A percentile compares a stretch with the other conserved stretches of the same genome.
These are phyloP conservation scores for Cyberlindnera xylosilytica DNA, from an alignment of 805 yeast species.

Conservation along the genomic window DNA sequence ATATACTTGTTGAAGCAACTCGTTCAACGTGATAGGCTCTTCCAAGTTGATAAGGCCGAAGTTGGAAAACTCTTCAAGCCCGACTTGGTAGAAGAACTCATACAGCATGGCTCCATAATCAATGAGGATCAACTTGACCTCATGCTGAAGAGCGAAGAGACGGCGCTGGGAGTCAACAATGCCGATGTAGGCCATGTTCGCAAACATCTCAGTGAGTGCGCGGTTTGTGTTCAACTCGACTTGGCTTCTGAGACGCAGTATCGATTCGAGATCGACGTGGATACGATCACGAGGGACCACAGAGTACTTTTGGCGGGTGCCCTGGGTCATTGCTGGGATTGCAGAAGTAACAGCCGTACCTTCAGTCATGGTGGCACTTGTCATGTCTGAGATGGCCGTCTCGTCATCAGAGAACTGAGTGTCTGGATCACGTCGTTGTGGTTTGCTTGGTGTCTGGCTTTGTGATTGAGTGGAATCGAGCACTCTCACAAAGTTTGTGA, in stretches of 20 bases:
- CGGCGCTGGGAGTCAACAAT: conserved; percentile 70
- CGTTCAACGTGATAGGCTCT: conserved; percentile 19
- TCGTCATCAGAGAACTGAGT: neutral
- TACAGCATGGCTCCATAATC: conserved; percentile 71
- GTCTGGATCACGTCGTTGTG: neutral
- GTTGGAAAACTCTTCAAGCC: conserved; percentile 73
- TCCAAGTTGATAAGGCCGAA: conserved; percentile 59
- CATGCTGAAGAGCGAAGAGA: conserved; percentile 81
- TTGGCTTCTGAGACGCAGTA: conserved; percentile 50
- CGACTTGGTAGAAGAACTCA: conserved; percentile 80
- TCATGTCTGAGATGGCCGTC: neutral
- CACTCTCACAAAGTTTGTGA: conserved; percentile 34
- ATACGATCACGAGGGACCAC: conserved; percentile 11
- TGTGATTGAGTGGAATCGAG: neutral
- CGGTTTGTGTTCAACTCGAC: conserved; percentile 45
- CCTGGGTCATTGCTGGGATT: neutral
- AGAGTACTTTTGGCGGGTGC: neutral
- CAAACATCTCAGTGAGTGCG: conserved; percentile 64
- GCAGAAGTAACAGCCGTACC: neutral
- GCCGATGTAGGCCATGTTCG: conserved; percentile 75
- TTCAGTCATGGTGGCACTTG: neutral
- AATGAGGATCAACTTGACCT: conserved; percentile 68
- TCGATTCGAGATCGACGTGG: conserved; percentile 53
- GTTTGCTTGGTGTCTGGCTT: neutral
- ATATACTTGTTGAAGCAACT: conserved; percentile 10